Conservation (phyloP, 2,329 filamentous ascomycete genomes). For the Cladophialophora carrionii region DNA sequence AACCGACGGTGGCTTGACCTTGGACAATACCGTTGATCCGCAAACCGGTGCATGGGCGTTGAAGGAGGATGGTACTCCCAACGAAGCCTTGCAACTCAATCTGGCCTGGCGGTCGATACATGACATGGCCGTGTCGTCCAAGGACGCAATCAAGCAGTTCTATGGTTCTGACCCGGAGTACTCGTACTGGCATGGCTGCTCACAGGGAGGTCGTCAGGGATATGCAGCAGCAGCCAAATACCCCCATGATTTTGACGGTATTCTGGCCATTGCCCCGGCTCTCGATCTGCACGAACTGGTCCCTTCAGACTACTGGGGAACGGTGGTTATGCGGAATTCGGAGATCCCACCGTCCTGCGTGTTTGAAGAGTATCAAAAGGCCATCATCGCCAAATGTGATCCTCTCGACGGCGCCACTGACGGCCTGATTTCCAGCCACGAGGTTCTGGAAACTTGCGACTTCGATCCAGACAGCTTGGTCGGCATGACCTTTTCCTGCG, state of each 20-base stretch:
- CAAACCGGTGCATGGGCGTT: constrained; percentile 24
- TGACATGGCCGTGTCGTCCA: constrained; percentile 43
- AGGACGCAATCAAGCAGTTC: constrained; percentile 26
- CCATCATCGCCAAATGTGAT: constrained; percentile 43
- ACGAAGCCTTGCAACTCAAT: constrained; percentile 43
- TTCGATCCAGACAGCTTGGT: constrained; percentile 27
- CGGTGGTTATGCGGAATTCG: constrained; percentile 37
- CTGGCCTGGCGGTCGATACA: constrained; percentile 43
- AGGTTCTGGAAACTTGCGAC: constrained; percentile 20
- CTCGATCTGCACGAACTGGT: constrained; percentile 40
- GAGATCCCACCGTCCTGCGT: constrained; percentile 41
- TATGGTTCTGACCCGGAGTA: constrained; percentile 25
- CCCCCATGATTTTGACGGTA: constrained; percentile 39
- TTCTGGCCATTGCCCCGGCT: constrained; percentile 40
- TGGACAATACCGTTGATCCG: constrained; percentile 23
- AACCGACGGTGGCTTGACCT: constrained; percentile 34
- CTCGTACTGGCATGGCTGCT: constrained; percentile 62
- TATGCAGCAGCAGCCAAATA: constrained; percentile 50
- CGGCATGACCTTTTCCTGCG: constrained; percentile 17
- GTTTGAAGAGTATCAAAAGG: constrained; percentile 43
- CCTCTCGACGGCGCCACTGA: constrained; percentile 39
- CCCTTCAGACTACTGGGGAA: constrained; percentile 38
- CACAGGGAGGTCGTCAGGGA: constrained; percentile 63
- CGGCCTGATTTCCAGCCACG: constrained; percentile 37
- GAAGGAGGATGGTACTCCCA: constrained; percentile 41